Percentiles rank a stretch among this genome's conserved stretches.
Evolutionary conservation across 2,329 filamentous ascomycete species (phyloP).

Genomic region (Lanzia echinophila): DNA sequence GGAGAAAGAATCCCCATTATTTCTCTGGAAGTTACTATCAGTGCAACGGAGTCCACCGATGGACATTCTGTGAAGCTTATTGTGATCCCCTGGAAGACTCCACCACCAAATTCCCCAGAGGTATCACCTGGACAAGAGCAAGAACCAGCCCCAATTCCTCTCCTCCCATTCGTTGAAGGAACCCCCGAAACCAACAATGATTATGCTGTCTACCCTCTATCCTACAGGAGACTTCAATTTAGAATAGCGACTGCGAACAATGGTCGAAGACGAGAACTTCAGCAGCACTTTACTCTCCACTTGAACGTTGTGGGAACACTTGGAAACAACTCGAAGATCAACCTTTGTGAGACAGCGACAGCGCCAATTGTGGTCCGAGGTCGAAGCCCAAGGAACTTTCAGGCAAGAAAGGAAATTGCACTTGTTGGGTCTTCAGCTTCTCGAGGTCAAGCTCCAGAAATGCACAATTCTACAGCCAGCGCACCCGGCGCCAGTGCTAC

Average conservation of each 20-base stretch:
- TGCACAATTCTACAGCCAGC: constrained; percentile 24
- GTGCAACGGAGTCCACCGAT: constrained; percentile 90
- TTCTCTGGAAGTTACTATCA: constrained; percentile 79
- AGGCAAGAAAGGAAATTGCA: constrained; percentile 86
- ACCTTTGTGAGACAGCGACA: constrained; percentile 77
- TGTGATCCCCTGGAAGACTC: constrained; percentile 96
- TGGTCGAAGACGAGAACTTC: constrained; percentile 85
- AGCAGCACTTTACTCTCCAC: constrained; percentile 90
- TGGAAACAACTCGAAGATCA: constrained; percentile 72
- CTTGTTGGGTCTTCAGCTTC: constrained; percentile 40
- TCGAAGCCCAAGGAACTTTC: constrained; percentile 89
- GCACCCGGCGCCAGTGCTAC: constrained; percentile 14
- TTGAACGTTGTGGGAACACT: constrained; percentile 81
- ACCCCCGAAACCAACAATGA: constrained; percentile 43
- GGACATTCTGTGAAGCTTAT: constrained; percentile 89
- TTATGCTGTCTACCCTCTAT: constrained; percentile 84
- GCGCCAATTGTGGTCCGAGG: constrained; percentile 91
- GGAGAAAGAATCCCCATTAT: constrained; percentile 78
- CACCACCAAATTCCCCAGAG: constrained; percentile 69
- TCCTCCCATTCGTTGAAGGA: constrained; percentile 58
- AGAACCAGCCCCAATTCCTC: constrained; percentile 75
- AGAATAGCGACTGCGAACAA: constrained; percentile 95
- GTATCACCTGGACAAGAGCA: constrained; percentile 63
- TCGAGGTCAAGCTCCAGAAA: constrained; percentile 28
- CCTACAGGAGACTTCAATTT: constrained; percentile 91